phyloP scores from a whole-genome alignment of 78 protist genomes.

The Dictyostelium citrinum region DNA sequence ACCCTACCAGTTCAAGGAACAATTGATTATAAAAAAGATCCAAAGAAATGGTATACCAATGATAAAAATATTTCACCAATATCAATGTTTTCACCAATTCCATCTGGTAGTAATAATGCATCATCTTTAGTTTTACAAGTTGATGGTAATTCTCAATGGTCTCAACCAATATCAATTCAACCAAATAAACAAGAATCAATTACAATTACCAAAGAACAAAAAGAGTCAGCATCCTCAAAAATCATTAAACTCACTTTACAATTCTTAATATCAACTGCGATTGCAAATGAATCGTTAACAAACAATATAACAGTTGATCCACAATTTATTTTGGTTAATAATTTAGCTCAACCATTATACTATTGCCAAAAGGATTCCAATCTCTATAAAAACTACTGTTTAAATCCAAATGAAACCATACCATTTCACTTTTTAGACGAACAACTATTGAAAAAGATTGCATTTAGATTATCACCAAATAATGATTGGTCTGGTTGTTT shows the following conservation, averaged over 20 bases:
- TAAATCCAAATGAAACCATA: slow-evolving; percentile 15
- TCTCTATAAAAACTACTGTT: not conserved
- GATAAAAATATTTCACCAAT: not conserved
- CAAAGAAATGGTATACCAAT: slow-evolving; percentile 46
- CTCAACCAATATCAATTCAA: slow-evolving; percentile 23
- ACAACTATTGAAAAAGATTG: not conserved
- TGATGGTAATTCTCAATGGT: slow-evolving; percentile 21
- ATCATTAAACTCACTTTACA: not conserved
- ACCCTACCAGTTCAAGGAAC: not conserved
- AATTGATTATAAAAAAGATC: slow-evolving; percentile 9
- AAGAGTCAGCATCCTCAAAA: not conserved
- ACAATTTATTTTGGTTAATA: slow-evolving; percentile 42
- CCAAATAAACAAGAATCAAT: not conserved
- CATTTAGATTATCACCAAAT: not conserved
- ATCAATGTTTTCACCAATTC: slow-evolving; percentile 38
- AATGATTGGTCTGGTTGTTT: slow-evolving; percentile 53
- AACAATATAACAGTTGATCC: slow-evolving; percentile 26
- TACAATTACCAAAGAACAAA: not conserved
- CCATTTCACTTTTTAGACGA: slow-evolving; percentile 61
- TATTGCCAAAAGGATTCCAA: slow-evolving; percentile 36
- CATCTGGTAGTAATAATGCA: not conserved
- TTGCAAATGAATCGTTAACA: not conserved
- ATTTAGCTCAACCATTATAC: slow-evolving; percentile 12
- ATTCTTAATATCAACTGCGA: not conserved
- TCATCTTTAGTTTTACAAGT: not conserved